Evolutionary conservation across 257 asterid species (phyloP), one percentile per base, ranked within the genome.

Genomic region (Rhazya stricta): DNA sequence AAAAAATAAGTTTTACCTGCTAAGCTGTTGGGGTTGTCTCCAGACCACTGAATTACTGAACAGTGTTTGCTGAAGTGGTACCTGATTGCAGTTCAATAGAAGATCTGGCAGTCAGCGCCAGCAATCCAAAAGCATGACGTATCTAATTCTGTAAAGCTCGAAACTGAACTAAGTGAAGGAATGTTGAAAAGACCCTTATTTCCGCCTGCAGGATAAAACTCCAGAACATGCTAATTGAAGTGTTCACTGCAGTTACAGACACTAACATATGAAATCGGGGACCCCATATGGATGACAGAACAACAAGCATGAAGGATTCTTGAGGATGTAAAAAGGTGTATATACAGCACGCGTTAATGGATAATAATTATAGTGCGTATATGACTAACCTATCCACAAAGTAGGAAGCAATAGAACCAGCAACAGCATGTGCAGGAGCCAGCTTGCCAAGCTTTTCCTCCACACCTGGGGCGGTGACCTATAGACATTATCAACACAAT

Each of bases 11-110:
- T 46, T 60, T 53, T 63, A 91, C 97, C 97, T 78, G 96, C 96
- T 77, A 92, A 81, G 87, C 97, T 92, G 88, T 92, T 92, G 39
- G 97, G 97, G 78, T 90, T 92, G 85, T 92, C 96, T 51, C 97
- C 97, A 66, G 97, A 92, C 96, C 97, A 92, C 76, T 92, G 95
- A 78, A 90, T 80, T 60, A 92, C 80, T 42, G 86, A 77, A 82
- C 96, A 90, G 74, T 83, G 81, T 76, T 84, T 83, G 84, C 85
- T 85, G 72, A 92, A 92, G 60, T 82, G 80, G 81, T 89, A 91
- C 89, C 97, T 91, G 89, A 75, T 81, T 77, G 65, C 80, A 85
- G 85, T 82, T 81, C 32, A 60, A 6, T 10, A 72, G 34, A 73
- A 39, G 41, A 29, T 23, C 13, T n/a, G 74, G 48, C 13, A 3